Evolutionary conservation across 306 rosid species (phyloP), one percentile per base, ranked within the genome.

Genomic region (Quercus mongolica): DNA sequence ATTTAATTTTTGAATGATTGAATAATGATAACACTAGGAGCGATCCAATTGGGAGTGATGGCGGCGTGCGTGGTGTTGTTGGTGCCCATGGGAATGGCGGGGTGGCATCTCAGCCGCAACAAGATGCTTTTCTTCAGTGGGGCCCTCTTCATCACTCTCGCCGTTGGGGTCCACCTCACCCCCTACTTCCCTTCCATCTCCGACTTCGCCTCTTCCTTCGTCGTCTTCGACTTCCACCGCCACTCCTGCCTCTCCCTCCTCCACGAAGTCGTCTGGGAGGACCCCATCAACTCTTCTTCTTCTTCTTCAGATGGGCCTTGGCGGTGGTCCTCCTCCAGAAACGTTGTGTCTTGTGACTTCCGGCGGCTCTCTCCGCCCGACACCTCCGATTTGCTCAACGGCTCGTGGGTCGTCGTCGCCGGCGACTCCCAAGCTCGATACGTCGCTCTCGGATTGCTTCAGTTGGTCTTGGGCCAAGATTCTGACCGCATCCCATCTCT

Each of bases 11-110:
- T 41, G 46, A 41, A 41, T 41, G 46, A 41, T 41, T 41, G 11
- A 8, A 41, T 41, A 31, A 70, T 41, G 65, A 79, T 74, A 58
- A 92, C 91, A 94, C 82, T 92, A 20, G 98, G 98, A 55, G 92
- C 94, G 26, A 85, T 91, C 69, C 94, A 88, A 30, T 80, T 89
- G 81, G 98, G 97, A 2, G 26, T 88, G n/a, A 74, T 91, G 56
- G 98, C 98, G 9, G 97, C 98, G 33, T 91, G 92, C 67, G 88
- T 94, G 46, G 98, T 94, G 64, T 83, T 94, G 20, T 85, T 94
- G 79, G 98, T 94, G 30, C 98, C 98, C 23, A 94, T 94, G 98
- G 97, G 87, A 46, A 92, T 94, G 97, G 98, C 98, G 6, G 97
- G 98, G 14, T 94, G 92, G 90, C 98, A 94, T 74, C 87, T 92